Conservation (phyloP, 202 grass and related monocot species). For the Schoenoplectus tabernaemontani region DNA sequence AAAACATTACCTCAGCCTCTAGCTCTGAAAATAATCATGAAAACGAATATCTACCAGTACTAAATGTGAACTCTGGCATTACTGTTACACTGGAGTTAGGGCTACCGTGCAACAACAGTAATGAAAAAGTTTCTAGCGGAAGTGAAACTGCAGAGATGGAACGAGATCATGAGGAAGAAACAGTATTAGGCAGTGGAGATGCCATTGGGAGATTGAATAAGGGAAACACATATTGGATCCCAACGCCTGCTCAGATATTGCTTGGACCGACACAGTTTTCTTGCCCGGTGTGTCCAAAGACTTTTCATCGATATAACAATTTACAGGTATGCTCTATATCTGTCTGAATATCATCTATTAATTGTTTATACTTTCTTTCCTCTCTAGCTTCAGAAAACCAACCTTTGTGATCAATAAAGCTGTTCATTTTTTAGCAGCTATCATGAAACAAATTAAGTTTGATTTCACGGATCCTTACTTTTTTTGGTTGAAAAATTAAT, state of each 20-base stretch:
- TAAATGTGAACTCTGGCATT: not conserved
- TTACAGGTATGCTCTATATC: constrained; percentile 31
- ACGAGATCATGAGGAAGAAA: not conserved
- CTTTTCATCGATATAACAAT: constrained; percentile 72
- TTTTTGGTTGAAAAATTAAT: not conserved
- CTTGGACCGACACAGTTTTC: constrained; percentile 49
- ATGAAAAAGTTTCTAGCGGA: not conserved
- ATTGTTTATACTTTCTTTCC: not conserved
- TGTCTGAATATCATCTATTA: not conserved
- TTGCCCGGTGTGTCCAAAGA: constrained; percentile 58
- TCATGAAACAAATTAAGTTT: not conserved
- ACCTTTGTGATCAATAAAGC: not conserved
- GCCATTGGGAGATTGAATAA: constrained; percentile 43
- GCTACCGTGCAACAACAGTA: not conserved
- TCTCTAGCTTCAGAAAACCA: not conserved
- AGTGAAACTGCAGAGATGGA: not conserved
- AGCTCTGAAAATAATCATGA: constrained; percentile 11
- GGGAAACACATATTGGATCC: constrained; percentile 58
- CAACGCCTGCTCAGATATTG: constrained; percentile 55
- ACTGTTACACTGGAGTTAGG: constrained; percentile 40
- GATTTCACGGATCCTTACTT: not conserved
- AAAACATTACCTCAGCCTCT: not conserved
- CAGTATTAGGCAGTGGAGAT: not conserved
- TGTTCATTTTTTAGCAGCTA: not conserved
- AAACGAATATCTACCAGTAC: not conserved